phyloP scores from a whole-genome alignment of 75 land plant genomes.

The Pinus albicaulis region DNA sequence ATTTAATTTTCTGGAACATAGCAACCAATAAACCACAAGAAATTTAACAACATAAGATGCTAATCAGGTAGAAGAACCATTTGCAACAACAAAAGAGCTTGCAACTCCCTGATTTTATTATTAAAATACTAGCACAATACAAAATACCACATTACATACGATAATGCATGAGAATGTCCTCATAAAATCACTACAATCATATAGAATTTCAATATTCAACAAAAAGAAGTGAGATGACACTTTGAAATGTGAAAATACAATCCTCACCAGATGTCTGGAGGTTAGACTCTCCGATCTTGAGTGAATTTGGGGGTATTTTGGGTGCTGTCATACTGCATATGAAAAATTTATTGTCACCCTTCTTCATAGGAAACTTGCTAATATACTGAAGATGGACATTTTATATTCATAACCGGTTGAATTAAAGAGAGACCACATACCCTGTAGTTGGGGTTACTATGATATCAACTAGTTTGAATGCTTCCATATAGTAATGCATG shows the following conservation, averaged over 20 bases:
- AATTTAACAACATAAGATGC: too few relatives aligned
- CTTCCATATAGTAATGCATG: constrained; percentile 88
- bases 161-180: background rate
- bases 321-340: constrained; percentile 84
- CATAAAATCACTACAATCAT: background rate
- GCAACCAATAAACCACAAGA: too few relatives aligned
- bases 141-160: background rate
- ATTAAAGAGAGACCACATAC: constrained; percentile 28
- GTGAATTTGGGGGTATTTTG: constrained; percentile 62
- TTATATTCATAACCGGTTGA: background rate
- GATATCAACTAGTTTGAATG: constrained; percentile 87
- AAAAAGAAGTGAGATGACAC: background rate
- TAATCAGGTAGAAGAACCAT: background rate
- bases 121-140: background rate
- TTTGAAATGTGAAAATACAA: constrained; percentile 7
- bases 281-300: constrained; percentile 73
- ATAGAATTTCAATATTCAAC: background rate
- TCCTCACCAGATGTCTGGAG: constrained; percentile 60
- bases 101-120: background rate
- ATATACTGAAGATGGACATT: background rate
- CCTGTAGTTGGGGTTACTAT: constrained; percentile 93
- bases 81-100: background rate
- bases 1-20: too few relatives aligned
- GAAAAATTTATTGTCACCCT: constrained; percentile 7
- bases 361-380: background rate